Evolutionary conservation across 1,284 basidiomycete genomes (phyloP).

Genomic region (Fomitopsis pinicola): DNA sequence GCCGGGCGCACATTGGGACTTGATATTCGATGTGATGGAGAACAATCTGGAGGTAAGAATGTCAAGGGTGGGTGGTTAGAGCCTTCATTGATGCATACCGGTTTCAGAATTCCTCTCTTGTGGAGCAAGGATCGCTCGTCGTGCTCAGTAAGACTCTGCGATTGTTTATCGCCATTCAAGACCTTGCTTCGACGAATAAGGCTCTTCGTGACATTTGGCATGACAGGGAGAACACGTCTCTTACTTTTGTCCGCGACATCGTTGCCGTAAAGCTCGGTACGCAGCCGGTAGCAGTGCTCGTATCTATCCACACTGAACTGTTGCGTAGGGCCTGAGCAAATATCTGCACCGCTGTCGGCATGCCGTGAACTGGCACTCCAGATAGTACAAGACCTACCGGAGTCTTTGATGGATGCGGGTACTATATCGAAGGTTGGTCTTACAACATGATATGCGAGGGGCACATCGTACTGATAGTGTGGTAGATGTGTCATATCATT

Average conservation of each 20-base stretch:
- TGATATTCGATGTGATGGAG: constrained; percentile 88
- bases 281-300: constrained; percentile 14
- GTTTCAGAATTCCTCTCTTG: constrained; percentile 56
- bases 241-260: constrained; percentile 58
- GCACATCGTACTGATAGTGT: neutral
- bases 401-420: constrained; percentile 57
- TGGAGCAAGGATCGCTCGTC: constrained; percentile 56
- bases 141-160: constrained; percentile 66
- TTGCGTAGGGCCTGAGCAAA: constrained; percentile 29
- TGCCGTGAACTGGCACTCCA: constrained; percentile 67
- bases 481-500: constrained; percentile 72
- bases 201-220: constrained; percentile 68
- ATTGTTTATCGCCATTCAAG: constrained; percentile 67
- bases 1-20: constrained; percentile 86
- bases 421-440: constrained; percentile 57
- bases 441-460: neutral
- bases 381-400: constrained; percentile 64
- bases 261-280: constrained; percentile 50
- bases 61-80: neutral
- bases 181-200: constrained; percentile 73
- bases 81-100: neutral
- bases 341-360: constrained; percentile 58
- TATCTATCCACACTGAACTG: neutral
- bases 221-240: constrained; percentile 46
- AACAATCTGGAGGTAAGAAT: constrained; percentile 76